Evolutionary conservation across 805 yeast species (phyloP).

Genomic region (Candida taoyuanica): DNA sequence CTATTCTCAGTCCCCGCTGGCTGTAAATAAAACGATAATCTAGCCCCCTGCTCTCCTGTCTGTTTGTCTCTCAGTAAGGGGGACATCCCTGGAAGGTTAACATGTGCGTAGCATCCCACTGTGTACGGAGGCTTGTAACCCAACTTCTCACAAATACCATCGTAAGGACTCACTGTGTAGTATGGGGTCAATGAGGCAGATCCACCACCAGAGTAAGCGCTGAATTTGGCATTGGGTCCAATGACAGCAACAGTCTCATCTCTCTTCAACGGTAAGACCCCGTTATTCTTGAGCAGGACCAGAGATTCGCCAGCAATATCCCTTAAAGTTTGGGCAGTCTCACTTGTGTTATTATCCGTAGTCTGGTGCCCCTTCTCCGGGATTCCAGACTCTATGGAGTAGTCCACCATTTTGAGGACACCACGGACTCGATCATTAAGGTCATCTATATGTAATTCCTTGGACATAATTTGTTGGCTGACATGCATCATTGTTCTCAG

Average conservation of each 20-base stretch:
- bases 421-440: constrained; percentile 47
- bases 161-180: constrained; percentile 45
- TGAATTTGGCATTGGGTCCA: constrained; percentile 52
- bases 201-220: constrained; percentile 57
- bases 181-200: constrained; percentile 49
- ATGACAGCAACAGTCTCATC: constrained; percentile 44
- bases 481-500: constrained; percentile 37
- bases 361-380: constrained; percentile 22
- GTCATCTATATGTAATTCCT: constrained; percentile 34
- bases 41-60: constrained; percentile 25
- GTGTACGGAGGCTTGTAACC: constrained; percentile 27
- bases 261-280: constrained; percentile 43
- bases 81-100: constrained; percentile 31
- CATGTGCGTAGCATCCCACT: constrained; percentile 34
- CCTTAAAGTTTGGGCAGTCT: constrained; percentile 38
- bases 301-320: constrained; percentile 44
- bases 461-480: constrained; percentile 37
- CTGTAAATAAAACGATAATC: constrained; percentile 25
- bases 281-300: constrained; percentile 53
- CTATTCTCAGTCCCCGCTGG: constrained; percentile 17
- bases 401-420: constrained; percentile 47
- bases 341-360: constrained; percentile 40
- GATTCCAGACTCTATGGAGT: constrained; percentile 36
- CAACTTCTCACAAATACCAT: constrained; percentile 35
- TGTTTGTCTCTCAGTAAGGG: constrained; percentile 16